These are phyloP conservation scores for Cylindrotheca fusiformis DNA, from an alignment of 108 stramenopile species.

Conservation along the genomic window DNA sequence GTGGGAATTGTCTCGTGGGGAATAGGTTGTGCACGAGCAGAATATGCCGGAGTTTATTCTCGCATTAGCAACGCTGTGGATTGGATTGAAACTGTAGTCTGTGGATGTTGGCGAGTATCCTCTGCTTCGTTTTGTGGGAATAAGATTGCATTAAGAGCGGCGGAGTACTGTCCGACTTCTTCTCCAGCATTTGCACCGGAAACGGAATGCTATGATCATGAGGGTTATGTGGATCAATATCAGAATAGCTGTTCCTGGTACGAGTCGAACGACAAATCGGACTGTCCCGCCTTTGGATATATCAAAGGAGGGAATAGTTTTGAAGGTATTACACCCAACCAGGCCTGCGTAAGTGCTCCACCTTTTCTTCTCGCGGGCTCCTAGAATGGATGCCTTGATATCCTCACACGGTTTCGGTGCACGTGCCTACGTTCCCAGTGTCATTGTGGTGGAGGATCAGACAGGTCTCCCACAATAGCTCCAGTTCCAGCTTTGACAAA, in stretches of 20 bases:
- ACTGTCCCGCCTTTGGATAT: neutral
- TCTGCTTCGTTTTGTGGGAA: neutral
- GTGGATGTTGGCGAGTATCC: conserved; percentile 18
- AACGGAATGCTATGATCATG: neutral
- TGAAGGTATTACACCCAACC: neutral
- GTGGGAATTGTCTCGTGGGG: conserved; percentile 26
- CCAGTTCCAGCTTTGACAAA: too few relatives aligned
- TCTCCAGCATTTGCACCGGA: neutral
- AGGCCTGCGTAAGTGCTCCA: neutral
- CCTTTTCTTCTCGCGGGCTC: too few relatives aligned
- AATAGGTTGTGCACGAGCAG: conserved; percentile 15
- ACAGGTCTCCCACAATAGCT: too few relatives aligned
- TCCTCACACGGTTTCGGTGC: too few relatives aligned
- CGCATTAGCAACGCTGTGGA: conserved; percentile 35
- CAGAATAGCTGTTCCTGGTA: neutral
- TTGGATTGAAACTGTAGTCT: conserved; percentile 55
- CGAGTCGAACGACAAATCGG: neutral
- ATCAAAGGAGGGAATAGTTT: neutral
- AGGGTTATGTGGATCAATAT: neutral
- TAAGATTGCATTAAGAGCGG: neutral
- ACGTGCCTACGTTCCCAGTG: too few relatives aligned
- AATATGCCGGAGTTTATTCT: conserved; percentile 57
- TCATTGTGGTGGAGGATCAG: too few relatives aligned
- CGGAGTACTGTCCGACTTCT: neutral
- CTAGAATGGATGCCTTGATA: too few relatives aligned